Percentiles rank a stretch among this genome's conserved stretches.
phyloP scores from a whole-genome alignment of 352 stramenopile genomes.

The Phytophthora pistaciae region DNA sequence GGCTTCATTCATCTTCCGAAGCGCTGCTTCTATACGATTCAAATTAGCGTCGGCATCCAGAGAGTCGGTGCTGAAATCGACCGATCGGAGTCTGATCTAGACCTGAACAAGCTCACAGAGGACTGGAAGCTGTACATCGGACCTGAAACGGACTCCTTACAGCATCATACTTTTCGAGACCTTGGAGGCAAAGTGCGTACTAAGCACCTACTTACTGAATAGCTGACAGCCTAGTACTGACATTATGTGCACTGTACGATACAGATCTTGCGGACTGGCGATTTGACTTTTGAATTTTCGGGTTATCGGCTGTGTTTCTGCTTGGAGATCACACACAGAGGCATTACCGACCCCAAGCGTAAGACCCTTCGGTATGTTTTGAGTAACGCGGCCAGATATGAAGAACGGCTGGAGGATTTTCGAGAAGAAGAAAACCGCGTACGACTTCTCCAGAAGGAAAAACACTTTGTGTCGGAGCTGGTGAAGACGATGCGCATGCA shows the following conservation, averaged over 20 bases:
- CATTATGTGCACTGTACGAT: neutral
- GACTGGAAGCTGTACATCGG: constrained; percentile 60
- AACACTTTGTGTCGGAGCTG: constrained; percentile 76
- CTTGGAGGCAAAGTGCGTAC: constrained; percentile 46
- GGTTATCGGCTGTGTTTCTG: constrained; percentile 65
- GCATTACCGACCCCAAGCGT: constrained; percentile 3
- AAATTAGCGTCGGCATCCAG: constrained; percentile 33
- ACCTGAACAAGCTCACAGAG: constrained; percentile 13
- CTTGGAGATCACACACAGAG: constrained; percentile 54
- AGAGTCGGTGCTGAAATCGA: neutral
- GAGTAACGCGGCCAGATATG: constrained; percentile 28
- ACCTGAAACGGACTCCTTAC: constrained; percentile 65
- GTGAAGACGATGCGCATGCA: constrained; percentile 81
- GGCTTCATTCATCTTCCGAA: constrained; percentile 66
- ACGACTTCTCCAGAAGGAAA: constrained; percentile 59
- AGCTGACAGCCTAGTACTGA: neutral
- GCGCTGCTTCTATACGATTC: constrained; percentile 54
- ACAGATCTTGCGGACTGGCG: constrained; percentile 41
- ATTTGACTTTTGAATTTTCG: constrained; percentile 62
- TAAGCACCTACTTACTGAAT: neutral
- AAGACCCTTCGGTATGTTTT: constrained; percentile 24
- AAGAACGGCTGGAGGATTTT: constrained; percentile 74
- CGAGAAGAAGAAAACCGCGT: constrained; percentile 64
- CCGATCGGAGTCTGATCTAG: neutral
- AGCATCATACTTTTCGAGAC: constrained; percentile 55